These are phyloP conservation scores for Fusarium albosuccineum DNA, from an alignment of 2,329 filamentous ascomycete genomes.

Conservation along the genomic window DNA sequence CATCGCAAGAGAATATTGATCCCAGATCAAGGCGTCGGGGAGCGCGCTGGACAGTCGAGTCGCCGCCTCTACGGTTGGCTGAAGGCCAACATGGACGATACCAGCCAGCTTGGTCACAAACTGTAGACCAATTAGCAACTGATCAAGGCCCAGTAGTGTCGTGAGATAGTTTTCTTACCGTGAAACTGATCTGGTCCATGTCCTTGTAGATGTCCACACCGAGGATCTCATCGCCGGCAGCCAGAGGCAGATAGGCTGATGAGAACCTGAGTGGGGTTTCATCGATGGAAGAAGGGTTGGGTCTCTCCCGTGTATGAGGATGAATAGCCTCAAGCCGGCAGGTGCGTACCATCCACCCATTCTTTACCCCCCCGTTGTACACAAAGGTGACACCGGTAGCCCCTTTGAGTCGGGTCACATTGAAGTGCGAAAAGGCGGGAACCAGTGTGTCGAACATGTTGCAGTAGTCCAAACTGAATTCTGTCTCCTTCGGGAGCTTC, in stretches of 20 bases:
- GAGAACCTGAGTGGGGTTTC: not conserved
- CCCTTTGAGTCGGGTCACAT: not conserved
- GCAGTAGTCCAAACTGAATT: not conserved
- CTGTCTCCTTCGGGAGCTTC: not conserved
- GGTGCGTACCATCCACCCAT: no score
- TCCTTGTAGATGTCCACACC: not conserved
- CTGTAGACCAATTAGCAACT: not conserved
- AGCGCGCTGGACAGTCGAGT: not conserved
- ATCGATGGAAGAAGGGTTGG: no score
- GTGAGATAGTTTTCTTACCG: not conserved
- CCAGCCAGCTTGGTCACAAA: slow-evolving; percentile 6
- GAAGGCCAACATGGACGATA: slow-evolving; percentile 2
- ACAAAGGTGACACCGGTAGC: not conserved
- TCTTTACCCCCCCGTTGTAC: no score
- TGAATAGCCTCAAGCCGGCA: no score
- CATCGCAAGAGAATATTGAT: no score
- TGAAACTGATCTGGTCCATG: not conserved
- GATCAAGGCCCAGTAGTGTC: not conserved
- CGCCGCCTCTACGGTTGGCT: not conserved
- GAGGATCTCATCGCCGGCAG: not conserved
- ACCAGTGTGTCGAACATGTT: not conserved
- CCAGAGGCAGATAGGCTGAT: not conserved
- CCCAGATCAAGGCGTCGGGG: not conserved
- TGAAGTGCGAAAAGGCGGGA: not conserved
- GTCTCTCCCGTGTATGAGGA: no score